Evolutionary conservation across 2,329 filamentous ascomycete genomes (phyloP).

Genomic region (Cladorrhinum sp.): DNA sequence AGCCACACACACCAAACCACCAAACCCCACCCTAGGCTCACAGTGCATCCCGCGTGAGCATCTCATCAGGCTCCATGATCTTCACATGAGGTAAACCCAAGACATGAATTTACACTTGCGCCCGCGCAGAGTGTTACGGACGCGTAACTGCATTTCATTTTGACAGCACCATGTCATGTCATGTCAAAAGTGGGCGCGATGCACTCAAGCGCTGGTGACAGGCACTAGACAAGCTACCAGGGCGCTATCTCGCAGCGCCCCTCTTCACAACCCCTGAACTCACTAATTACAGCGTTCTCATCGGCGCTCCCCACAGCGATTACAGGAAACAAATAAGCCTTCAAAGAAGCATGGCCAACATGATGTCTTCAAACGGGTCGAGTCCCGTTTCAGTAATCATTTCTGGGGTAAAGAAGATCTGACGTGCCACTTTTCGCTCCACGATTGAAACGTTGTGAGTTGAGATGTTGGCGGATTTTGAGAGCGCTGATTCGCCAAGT

Average conservation of each 20-base stretch:
- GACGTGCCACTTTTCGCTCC: background rate
- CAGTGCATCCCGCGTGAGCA: background rate
- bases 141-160: background rate
- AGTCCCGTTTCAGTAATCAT: slow-evolving; percentile 8
- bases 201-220: background rate
- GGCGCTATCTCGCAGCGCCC: background rate
- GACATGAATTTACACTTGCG: background rate
- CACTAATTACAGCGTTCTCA: background rate
- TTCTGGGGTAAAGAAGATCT: slow-evolving; percentile 6
- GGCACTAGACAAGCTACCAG: background rate
- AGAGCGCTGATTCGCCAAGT: slow-evolving; percentile 16
- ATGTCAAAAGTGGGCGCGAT: background rate
- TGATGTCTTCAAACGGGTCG: background rate
- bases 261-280: background rate
- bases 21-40: background rate
- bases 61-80: background rate
- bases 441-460: slow-evolving; percentile 10
- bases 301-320: background rate
- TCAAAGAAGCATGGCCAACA: slow-evolving; percentile 6
- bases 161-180: background rate
- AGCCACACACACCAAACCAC: background rate
- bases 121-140: background rate
- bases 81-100: background rate
- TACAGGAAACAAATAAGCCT: background rate
- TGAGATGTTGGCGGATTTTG: slow-evolving; percentile 11